phyloP scores from a whole-genome alignment of 2,329 filamentous ascomycete genomes.

The Helotiales sp. region DNA sequence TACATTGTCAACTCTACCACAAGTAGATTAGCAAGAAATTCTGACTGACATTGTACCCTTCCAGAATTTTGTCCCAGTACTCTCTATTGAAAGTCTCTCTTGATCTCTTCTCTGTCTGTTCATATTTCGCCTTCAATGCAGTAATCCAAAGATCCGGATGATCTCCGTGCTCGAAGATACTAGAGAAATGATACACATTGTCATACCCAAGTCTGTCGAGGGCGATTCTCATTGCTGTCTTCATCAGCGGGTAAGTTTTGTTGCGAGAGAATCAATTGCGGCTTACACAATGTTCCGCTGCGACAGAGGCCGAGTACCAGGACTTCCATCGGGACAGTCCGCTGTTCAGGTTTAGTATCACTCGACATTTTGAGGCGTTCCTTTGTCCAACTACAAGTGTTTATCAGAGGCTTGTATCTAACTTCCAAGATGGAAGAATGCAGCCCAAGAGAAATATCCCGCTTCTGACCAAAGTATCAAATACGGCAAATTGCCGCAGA shows the following conservation, averaged over 20 bases:
- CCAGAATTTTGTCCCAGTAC: not conserved
- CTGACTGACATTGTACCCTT: not conserved
- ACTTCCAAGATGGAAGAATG: too few species aligned
- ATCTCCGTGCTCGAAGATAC: not conserved
- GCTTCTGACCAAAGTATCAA: not conserved
- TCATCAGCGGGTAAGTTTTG: not conserved
- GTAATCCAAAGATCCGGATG: conserved; percentile 11
- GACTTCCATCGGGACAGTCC: conserved; percentile 8
- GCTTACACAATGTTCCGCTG: conserved; percentile 14
- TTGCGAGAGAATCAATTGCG: not conserved
- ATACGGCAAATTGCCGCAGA: not conserved
- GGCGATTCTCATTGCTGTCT: conserved; percentile 17
- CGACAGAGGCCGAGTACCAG: conserved; percentile 14
- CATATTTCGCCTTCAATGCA: conserved; percentile 8
- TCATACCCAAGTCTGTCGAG: conserved; percentile 14
- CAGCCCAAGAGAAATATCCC: too few species aligned
- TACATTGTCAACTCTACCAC: not conserved
- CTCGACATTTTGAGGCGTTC: not conserved
- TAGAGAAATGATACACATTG: conserved; percentile 19
- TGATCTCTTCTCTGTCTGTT: too few species aligned
- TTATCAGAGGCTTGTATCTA: too few species aligned
- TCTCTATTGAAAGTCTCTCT: not conserved
- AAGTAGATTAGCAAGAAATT: not conserved
- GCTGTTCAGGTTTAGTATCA: not conserved
- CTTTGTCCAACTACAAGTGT: too few species aligned